Conservation (phyloP, 2,329 filamentous ascomycete genomes). For the Botrytis paeoniae region DNA sequence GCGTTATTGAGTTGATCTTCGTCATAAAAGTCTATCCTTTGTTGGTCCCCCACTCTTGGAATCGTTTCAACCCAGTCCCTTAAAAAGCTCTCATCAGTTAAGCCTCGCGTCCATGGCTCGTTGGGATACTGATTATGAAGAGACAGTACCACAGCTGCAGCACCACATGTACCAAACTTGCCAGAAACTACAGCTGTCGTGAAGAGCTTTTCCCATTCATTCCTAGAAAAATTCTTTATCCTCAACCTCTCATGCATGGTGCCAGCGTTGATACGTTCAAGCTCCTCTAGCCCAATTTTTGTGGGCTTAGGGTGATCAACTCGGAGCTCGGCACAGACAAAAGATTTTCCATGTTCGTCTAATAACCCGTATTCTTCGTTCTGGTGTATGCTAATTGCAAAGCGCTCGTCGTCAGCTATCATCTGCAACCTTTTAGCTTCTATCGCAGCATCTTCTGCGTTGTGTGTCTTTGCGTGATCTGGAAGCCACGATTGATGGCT, state of each 20-base stretch:
- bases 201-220: neutral
- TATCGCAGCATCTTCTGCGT: too few relatives aligned
- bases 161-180: neutral
- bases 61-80: neutral
- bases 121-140: constrained; percentile 9
- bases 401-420: neutral
- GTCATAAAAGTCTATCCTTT: neutral
- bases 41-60: neutral
- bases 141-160: neutral
- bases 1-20: constrained; percentile 10
- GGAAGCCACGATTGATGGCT: neutral
- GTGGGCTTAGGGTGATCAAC: neutral
- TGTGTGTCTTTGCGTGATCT: neutral
- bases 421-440: neutral
- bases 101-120: neutral
- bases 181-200: neutral
- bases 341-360: neutral
- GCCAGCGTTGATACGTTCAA: neutral
- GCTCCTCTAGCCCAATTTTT: neutral
- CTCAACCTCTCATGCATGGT: neutral
- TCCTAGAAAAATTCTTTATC: neutral
- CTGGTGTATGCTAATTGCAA: neutral
- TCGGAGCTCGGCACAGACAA: neutral
- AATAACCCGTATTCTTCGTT: neutral
- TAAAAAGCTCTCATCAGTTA: neutral